Base-by-base conservation (phyloP, 768 basidiomycete species). In the Trametopsis cervina region DNA sequence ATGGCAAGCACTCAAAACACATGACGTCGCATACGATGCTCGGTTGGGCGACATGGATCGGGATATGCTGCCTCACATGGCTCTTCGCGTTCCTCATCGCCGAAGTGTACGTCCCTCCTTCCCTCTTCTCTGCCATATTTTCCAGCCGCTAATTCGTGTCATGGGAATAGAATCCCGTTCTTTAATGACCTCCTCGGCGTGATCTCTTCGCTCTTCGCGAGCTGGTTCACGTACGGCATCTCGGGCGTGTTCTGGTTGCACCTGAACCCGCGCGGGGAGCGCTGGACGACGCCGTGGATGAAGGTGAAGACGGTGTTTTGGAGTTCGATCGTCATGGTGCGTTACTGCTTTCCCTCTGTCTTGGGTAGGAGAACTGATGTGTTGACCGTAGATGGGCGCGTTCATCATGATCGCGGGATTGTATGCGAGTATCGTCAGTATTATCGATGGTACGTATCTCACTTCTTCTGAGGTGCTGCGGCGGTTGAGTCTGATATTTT, bases 111-210 rank as follows among this genome's bases (percentile, higher is more conserved):
- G 61, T 56, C 13, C 9, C 21, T 15, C 10, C 25, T 22, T 23
- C 37, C 20, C 10, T 10, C 40, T 29, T 22, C 22, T 4, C 43
- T 12, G 10, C 18, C 13, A 27, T 5, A 5, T 9, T 9, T 27
- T 17, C 26, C n/a, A 29, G 15, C 22, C 37, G 23, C 37, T 33
- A 17, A 33, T 15, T 17, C 38, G 11, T 7, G 29, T 33, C 29
- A 33, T 33, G 29, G 15, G 7, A 33, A 9, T 40, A 62, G 61
- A 1, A 63, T 63, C 39, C 62, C 62, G 21, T 63, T 63, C 57
- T 63, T 63, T 58, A 63, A 63, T 52, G 62, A 60, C 40, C 54
- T 63, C 18, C 57, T 63, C 13, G 59, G 62, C 3, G 62, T 63
- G 13, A 62, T 63, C 46, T 55, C 53, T 33, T 40, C 62, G 20